Evolutionary conservation across 108 stramenopile genomes (phyloP).

Genomic region (Skeletonema costatum): DNA sequence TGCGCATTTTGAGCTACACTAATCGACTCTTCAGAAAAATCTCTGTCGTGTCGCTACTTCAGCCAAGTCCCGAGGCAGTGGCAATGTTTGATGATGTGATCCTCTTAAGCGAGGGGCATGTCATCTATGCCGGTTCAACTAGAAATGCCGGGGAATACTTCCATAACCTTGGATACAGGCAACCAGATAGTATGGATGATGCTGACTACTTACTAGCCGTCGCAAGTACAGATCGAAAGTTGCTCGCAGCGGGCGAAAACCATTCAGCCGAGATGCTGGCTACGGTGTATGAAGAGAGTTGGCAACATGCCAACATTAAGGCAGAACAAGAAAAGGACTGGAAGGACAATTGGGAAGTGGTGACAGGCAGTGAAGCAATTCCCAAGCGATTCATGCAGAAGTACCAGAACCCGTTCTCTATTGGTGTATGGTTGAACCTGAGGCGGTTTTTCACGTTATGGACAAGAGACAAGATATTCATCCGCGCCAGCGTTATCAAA

Average conservation of each 20-base stretch:
- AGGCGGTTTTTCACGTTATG: slow-evolving; percentile 35
- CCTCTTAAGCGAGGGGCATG: slow-evolving; percentile 52
- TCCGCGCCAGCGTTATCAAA: slow-evolving; percentile 49
- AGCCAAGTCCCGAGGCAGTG: slow-evolving; percentile 75
- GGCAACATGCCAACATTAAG: background rate
- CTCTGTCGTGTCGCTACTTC: slow-evolving; percentile 68
- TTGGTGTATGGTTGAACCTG: slow-evolving; percentile 33
- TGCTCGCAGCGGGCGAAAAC: background rate
- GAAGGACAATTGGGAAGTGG: slow-evolving; percentile 2
- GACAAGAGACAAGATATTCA: slow-evolving; percentile 42
- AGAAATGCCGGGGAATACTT: slow-evolving; percentile 54
- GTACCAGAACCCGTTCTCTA: slow-evolving; percentile 33
- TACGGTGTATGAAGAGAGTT: slow-evolving; percentile 15
- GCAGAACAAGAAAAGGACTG: slow-evolving; percentile 4
- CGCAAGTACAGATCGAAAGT: slow-evolving; percentile 47
- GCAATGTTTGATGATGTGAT: slow-evolving; percentile 75
- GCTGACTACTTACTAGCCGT: slow-evolving; percentile 57
- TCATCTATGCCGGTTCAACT: slow-evolving; percentile 71
- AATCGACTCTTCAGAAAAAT: slow-evolving; percentile 33
- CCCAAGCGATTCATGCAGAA: slow-evolving; percentile 18
- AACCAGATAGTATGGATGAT: slow-evolving; percentile 62
- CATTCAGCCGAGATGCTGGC: slow-evolving; percentile 11
- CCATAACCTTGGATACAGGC: slow-evolving; percentile 42
- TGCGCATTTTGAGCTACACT: slow-evolving; percentile 34
- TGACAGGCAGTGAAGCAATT: background rate